Evolutionary conservation across 306 rosid genomes (phyloP).

Genomic region (Lathyrus aphaca): DNA sequence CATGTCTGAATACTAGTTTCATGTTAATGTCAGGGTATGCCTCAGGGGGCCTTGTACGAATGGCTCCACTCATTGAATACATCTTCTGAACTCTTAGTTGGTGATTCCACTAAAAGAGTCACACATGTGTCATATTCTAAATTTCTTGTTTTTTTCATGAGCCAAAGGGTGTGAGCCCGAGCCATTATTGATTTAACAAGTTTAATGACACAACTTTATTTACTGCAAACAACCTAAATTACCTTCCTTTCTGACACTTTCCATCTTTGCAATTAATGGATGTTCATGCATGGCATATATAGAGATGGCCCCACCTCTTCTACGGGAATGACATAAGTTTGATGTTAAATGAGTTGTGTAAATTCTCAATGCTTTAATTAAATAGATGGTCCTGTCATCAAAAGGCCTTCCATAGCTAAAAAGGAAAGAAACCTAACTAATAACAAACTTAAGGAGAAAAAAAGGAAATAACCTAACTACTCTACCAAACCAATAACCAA

Average conservation of each 20-base stretch:
- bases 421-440: too few relatives aligned
- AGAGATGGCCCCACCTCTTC: not conserved
- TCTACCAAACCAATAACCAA: too few relatives aligned
- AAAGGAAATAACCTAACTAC: too few relatives aligned
- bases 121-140: conserved; percentile 11
- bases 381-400: not conserved
- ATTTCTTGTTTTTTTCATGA: conserved; percentile 10
- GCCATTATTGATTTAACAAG: conserved; percentile 23
- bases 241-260: conserved; percentile 37
- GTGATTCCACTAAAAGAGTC: conserved; percentile 39
- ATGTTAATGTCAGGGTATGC: conserved; percentile 45
- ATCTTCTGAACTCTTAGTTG: conserved; percentile 30
- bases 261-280: conserved; percentile 25
- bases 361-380: not conserved
- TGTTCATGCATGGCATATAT: not conserved
- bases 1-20: conserved; percentile 39
- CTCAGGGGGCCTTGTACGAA: not conserved
- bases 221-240: not conserved
- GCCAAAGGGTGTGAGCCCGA: not conserved
- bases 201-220: conserved; percentile 20
- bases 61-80: conserved; percentile 34
- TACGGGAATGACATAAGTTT: not conserved
- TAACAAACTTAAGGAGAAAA: too few relatives aligned
- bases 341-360: conserved; percentile 27
- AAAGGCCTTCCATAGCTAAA: not conserved